Evolutionary conservation across 345 rosid genomes (phyloP).

Genomic region (Balakata baccata): DNA sequence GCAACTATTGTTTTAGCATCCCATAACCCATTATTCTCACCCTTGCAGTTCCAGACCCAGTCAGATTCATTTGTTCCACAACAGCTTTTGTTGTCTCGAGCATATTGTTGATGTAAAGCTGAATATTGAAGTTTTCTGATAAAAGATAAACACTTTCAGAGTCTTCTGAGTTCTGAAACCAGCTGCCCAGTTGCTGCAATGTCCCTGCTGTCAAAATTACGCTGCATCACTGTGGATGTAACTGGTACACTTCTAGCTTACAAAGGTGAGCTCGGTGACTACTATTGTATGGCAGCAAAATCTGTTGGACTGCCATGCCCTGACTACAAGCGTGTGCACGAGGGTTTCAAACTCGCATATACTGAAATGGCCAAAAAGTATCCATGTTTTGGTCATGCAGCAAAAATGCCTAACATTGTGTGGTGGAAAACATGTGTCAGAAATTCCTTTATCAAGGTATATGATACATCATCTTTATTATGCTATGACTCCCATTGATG

Average conservation of each 20-base stretch:
- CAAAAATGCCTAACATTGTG: constrained; percentile 77
- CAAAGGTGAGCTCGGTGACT: constrained; percentile 98
- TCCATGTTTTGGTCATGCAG: constrained; percentile 86
- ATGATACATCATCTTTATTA: background rate
- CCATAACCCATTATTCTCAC: background rate
- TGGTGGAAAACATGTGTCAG: constrained; percentile 96
- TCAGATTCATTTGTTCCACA: background rate
- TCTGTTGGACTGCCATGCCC: constrained; percentile 90
- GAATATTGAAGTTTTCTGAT: background rate
- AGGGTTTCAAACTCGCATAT: constrained; percentile 88
- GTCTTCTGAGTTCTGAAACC: background rate
- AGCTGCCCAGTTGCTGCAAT: constrained; percentile 26
- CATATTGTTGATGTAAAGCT: constrained; percentile 3
- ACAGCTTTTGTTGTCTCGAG: background rate
- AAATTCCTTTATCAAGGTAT: constrained; percentile 76
- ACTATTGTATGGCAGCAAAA: constrained; percentile 99
- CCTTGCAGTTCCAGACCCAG: constrained; percentile 9
- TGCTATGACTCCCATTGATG: background rate
- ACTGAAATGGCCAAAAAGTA: constrained; percentile 78
- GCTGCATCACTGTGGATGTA: constrained; percentile 91
- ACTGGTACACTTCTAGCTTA: constrained; percentile 96
- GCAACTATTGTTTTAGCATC: background rate
- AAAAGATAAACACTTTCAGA: background rate
- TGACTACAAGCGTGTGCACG: constrained; percentile 81
- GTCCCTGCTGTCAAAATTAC: constrained; percentile 63